Conservation (phyloP, 2,329 filamentous ascomycete genomes). For the Colletotrichum abscissum region DNA sequence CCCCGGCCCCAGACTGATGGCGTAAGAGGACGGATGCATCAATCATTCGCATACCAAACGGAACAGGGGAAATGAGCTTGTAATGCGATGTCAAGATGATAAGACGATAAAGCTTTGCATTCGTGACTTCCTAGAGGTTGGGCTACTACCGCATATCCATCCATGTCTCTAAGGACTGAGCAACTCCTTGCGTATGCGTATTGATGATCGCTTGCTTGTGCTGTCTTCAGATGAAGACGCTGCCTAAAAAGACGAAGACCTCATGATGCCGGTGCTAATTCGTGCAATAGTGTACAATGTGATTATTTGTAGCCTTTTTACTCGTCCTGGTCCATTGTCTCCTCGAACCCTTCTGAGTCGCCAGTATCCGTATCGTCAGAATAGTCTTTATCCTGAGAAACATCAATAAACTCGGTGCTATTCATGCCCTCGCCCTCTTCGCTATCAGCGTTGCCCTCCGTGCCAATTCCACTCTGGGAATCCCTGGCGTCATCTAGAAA, state of each 20-base stretch:
- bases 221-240: not conserved
- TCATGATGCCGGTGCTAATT: not conserved
- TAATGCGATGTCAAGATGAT: not conserved
- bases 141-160: not conserved
- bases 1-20: conserved; percentile 3
- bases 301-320: not conserved
- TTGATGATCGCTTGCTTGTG: conserved; percentile 3
- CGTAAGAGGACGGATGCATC: not conserved
- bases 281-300: conserved; percentile 7
- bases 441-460: not conserved
- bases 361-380: conserved; percentile 22
- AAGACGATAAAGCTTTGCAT: not conserved
- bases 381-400: conserved; percentile 12
- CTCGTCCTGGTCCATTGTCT: conserved; percentile 31
- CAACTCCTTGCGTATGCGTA: not conserved
- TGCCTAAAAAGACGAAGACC: not conserved
- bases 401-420: conserved; percentile 18
- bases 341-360: conserved; percentile 33
- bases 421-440: not conserved
- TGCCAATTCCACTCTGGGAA: not conserved
- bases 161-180: not conserved
- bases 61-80: conserved; percentile 13
- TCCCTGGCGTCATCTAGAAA: conserved; percentile 66
- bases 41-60: too few relatives aligned
- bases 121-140: not conserved